phyloP scores from a whole-genome alignment of 1,284 basidiomycete genomes.

The Cryptococcus jaspeensis region DNA sequence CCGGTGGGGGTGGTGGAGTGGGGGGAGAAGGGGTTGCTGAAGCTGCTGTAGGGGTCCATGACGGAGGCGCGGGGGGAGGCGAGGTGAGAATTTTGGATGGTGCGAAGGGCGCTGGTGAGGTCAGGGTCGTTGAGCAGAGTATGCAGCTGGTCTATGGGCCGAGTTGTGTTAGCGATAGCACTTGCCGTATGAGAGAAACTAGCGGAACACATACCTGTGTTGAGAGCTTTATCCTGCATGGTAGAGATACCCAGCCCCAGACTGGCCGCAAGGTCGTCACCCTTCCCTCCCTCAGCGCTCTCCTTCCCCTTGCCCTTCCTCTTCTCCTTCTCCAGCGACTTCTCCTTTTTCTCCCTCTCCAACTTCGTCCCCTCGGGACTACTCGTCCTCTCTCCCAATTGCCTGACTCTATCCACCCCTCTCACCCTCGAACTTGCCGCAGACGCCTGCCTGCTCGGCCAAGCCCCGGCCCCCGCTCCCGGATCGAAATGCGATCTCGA shows the following conservation, averaged over 20 bases:
- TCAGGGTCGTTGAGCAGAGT: conserved; percentile 39
- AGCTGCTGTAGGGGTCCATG: conserved; percentile 1
- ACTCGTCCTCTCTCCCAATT: conserved; percentile 8
- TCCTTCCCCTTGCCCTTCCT: conserved; percentile 19
- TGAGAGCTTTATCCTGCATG: conserved; percentile 26
- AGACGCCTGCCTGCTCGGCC: conserved; percentile 3
- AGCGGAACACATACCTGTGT: conserved; percentile 21
- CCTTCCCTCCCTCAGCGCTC: conserved; percentile 10
- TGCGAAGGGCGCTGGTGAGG: conserved; percentile 36
- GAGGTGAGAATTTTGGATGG: conserved; percentile 22
- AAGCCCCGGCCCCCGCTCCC: not conserved
- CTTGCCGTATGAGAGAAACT: too few relatives aligned
- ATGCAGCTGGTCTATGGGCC: conserved; percentile 39
- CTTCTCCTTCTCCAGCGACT: not conserved
- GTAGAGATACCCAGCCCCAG: conserved; percentile 27
- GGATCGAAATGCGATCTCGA: not conserved
- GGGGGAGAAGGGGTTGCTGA: conserved; percentile 8
- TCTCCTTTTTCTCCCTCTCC: not conserved
- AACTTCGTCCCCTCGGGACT: conserved; percentile 17
- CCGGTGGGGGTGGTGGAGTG: conserved; percentile 5
- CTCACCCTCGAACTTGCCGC: not conserved
- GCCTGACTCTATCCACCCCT: not conserved
- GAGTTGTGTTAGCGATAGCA: not conserved
- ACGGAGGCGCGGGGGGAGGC: conserved; percentile 8
- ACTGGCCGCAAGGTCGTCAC: conserved; percentile 30